Evolutionary conservation across 2,329 filamentous ascomycete genomes (phyloP), one percentile per base, ranked within the genome.

Genomic region (Penicillium sp.): DNA sequence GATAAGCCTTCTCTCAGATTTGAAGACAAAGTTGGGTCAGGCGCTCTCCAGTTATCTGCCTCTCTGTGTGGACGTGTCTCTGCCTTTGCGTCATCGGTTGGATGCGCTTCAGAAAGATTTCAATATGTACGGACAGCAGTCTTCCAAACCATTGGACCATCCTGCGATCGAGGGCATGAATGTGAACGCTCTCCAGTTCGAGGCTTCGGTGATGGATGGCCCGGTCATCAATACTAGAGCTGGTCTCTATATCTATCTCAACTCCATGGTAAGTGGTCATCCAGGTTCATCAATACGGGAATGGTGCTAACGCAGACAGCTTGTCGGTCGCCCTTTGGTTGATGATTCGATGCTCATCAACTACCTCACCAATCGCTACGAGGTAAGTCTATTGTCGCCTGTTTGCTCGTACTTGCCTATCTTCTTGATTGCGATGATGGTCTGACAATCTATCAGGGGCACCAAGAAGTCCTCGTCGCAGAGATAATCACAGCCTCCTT

Each of bases 401-500:
- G 3, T n/a, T 24, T 27, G 18, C 42, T 4, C 0, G 38, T 4
- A 11, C 33, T 36, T 20, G 33, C 18, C 10, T 38, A 11, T 5
- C 10, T 11, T 9, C n/a, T 16, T 33, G 28, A 13, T 14, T 30
- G 28, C 11, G 3, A 30, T 30, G 28, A 30, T 30, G 10, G 35
- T 38, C 18, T 35, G n/a, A 22, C 25, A 14, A 10, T 16, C 11
- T 2, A 9, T 4, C 48, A 91, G 81, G 88, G 87, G 35, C 88
- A 96, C 63, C 80, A 88, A 38, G 88, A 92, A 69, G 81, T 83
- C 11, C 85, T 90, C 40, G 84, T 89, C 0, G 84, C 90, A 48
- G 91, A 96, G 63, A 78, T 97, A 2, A 88, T 97, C 38, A 81
- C 92, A 9, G 90, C 91, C 1, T 86, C 91, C 0, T 97, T 99